Evolutionary conservation across 2,329 filamentous ascomycete species (phyloP), one percentile per base, ranked within the genome.

Genomic region (Purpureocillium takamizusanense): DNA sequence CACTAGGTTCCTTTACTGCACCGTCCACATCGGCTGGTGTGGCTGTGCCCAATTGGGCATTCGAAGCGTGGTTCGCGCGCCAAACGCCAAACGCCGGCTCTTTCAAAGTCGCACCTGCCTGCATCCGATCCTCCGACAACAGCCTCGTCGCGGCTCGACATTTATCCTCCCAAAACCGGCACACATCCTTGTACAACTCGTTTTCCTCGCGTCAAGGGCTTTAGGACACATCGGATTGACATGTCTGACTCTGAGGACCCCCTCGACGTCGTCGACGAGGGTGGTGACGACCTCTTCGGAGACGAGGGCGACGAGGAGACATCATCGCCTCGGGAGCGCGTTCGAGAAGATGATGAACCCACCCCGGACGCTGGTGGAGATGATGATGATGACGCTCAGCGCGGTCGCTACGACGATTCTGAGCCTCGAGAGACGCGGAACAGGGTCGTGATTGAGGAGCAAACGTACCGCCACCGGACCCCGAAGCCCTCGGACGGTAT

Each of bases 401-500:
- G 52, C 44, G 47, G 62, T 47, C 45, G 64, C 10, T 62, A 66
- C 23, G 63, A 67, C n/a, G 65, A 69, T 33, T 64, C 70, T 6
- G 61, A 65, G 36, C 59, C 59, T 35, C 60, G 63, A 40, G 65
- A 63, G 49, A 70, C 67, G 15, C 65, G 68, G 44, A 65, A 76
- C 46, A 73, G 72, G 46, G 66, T 76, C 37, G 71, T 84, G 38
- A 72, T 78, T 62, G 77, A 79, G 37, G 66, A 81, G 34, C 73
- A 76, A 34, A 64, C 87, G 34, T 79, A 74, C 51, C 74, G 84
- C 33, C 85, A 89, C 56, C 70, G 76, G 36, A 65, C 81, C 12
- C 85, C 85, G 12, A 81, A 83, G 52, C 73, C 82, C 29, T 78
- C 74, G 46, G 81, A 88, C 53, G 79, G 79, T 52, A 75, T 77